phyloP scores from a whole-genome alignment of 257 asterid species.

The Capsicum rhomboideum region DNA sequence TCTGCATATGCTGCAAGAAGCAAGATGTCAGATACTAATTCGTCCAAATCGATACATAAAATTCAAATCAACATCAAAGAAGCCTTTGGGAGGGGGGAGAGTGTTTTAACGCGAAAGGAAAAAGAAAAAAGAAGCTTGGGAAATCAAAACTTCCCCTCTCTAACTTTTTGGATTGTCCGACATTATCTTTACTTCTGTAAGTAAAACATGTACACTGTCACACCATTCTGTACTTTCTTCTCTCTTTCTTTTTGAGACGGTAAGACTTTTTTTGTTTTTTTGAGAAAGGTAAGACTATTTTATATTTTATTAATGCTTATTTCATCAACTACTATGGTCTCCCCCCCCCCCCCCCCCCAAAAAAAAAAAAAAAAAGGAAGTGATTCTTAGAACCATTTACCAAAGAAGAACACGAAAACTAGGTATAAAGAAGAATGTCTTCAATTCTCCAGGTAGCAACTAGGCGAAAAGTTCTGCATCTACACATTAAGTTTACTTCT shows the following conservation, averaged over 20 bases:
- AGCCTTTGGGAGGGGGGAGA: not conserved
- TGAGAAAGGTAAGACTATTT: not conserved
- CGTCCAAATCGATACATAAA: not conserved
- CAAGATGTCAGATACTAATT: not conserved
- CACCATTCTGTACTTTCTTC: not conserved
- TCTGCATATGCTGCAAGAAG: constrained; percentile 78
- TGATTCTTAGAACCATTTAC: not conserved
- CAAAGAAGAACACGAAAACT: not conserved
- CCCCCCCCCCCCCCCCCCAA: not conserved
- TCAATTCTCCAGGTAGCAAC: not conserved
- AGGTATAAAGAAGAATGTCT: not conserved
- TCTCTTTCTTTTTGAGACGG: not conserved
- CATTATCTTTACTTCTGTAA: not conserved
- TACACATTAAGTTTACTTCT: not conserved
- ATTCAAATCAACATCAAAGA: not conserved
- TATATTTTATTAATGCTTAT: not conserved
- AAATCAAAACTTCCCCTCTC: not conserved
- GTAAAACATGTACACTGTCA: not conserved
- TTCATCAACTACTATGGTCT: not conserved
- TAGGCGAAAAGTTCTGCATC: not conserved
- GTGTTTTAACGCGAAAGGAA: not conserved
- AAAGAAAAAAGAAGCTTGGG: not conserved
- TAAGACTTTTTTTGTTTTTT: not conserved
- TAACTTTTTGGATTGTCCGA: not conserved
- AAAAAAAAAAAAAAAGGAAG: not conserved